Percentiles rank a stretch among this genome's conserved stretches.
These are phyloP conservation scores for Dioscorea zingiberensis DNA, from an alignment of 106 monocot species.

Conservation along the genomic window DNA sequence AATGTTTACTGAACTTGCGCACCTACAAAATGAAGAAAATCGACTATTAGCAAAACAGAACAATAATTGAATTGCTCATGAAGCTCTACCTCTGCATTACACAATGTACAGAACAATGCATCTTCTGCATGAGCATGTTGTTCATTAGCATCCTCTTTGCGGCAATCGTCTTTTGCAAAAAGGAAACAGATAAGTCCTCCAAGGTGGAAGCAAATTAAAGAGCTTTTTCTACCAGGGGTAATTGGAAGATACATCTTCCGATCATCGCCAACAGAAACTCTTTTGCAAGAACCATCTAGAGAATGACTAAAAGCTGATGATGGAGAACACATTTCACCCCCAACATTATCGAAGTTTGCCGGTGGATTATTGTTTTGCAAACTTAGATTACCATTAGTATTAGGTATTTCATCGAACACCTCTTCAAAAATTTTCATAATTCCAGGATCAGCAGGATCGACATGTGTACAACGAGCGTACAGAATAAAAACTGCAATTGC, in stretches of 20 bases:
- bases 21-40: slow-evolving; percentile 47
- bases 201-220: slow-evolving; percentile 30
- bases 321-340: slow-evolving; percentile 32
- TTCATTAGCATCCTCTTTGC: slow-evolving; percentile 50
- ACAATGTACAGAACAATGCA: slow-evolving; percentile 94
- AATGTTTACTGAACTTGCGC: slow-evolving; percentile 91
- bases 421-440: slow-evolving; percentile 80
- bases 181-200: slow-evolving; percentile 59
- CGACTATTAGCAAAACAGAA: neutral
- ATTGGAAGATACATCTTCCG: slow-evolving; percentile 15
- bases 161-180: slow-evolving; percentile 91
- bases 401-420: slow-evolving; percentile 25
- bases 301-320: slow-evolving; percentile 60
- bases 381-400: slow-evolving; percentile 13
- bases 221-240: slow-evolving; percentile 24
- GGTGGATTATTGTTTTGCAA: slow-evolving; percentile 32
- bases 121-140: slow-evolving; percentile 60
- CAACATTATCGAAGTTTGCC: slow-evolving; percentile 17
- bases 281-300: slow-evolving; percentile 38
- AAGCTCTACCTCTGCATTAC: slow-evolving; percentile 89
- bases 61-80: neutral
- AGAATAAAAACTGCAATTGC: slow-evolving; percentile 89
- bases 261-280: slow-evolving; percentile 36
- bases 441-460: slow-evolving; percentile 98
- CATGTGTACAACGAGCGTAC: slow-evolving; percentile 81